These are phyloP conservation scores for Entonaema liquescens DNA, from an alignment of 495 filamentous ascomycete genomes.

Conservation along the genomic window DNA sequence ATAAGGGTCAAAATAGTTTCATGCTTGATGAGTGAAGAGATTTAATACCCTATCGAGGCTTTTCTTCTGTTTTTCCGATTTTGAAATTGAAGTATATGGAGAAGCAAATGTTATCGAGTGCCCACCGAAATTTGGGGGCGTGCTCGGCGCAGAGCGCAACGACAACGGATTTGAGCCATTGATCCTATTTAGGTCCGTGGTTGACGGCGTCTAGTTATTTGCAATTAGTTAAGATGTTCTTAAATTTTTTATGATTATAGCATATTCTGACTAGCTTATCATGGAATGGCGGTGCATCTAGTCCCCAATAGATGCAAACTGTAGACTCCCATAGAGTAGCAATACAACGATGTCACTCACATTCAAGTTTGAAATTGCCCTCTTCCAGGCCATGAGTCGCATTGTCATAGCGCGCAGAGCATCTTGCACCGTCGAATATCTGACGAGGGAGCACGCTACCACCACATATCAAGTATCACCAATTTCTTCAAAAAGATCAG, in stretches of 20 bases:
- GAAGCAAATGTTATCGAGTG: constrained; percentile 40
- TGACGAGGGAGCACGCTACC: constrained; percentile 16
- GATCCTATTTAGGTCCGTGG: constrained; percentile 34
- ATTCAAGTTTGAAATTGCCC: constrained; percentile 43
- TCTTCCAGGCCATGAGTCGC: constrained; percentile 43
- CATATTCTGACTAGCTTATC: neutral
- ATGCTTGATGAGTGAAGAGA: neutral
- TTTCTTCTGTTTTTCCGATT: constrained; percentile 54
- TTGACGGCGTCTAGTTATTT: constrained; percentile 36
- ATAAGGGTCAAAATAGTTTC: constrained; percentile 20
- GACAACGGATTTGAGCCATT: constrained; percentile 35
- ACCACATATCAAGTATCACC: constrained; percentile 19
- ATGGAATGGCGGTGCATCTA: neutral
- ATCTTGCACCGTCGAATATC: constrained; percentile 30
- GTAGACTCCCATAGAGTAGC: neutral
- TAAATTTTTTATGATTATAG: neutral
- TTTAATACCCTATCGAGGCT: constrained; percentile 51
- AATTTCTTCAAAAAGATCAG: neutral
- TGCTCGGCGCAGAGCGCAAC: constrained; percentile 33
- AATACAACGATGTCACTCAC: constrained; percentile 34
- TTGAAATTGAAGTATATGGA: constrained; percentile 49
- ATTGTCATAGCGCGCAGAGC: constrained; percentile 46
- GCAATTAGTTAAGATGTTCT: constrained; percentile 6
- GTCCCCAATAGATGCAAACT: neutral
- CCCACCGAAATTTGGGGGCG: constrained; percentile 36